Evolutionary conservation across 257 asterid species (phyloP), one percentile per base, ranked within the genome.

Genomic region (Linaria vulgaris): DNA sequence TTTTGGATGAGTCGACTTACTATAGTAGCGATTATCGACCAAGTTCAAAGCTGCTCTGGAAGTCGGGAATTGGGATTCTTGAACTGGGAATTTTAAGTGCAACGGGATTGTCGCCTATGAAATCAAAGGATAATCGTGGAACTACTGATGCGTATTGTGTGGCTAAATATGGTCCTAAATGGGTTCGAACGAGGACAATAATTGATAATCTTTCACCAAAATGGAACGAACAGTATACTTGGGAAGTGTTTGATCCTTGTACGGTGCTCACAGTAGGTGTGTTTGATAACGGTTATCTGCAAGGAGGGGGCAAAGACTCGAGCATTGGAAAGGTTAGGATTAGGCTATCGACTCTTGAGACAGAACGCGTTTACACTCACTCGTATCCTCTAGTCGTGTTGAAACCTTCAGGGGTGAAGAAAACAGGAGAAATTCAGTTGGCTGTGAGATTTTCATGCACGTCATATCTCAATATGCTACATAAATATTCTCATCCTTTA

Each of bases 161-260:
- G 0, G 97, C 97, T 0, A 89, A 89, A 48, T 86, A 89, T 6
- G 95, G 95, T 0, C 82, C 86, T 3, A 89, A 89, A 61, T 89
- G 97, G 95, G 85, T 85, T 0, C 77, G 97, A 3, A 89, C 94
- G 0, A 81, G 97, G 78, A 84, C 97, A 9, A 84, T 89, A 63
- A 80, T 86, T 1, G 88, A 89, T 54, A 78, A 66, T n/a, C 43
- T 57, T 34, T 76, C 91, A 10, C 95, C 94, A 4, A 83, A 56
- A 66, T 89, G 95, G 95, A 84, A 89, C 24, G 97, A 89, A 74
- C 95, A 89, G 74, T 89, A 89, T 67, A 89, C 96, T 0, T 89
- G 95, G 95, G 96, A 89, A 59, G 96, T 89, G 0, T 85, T 67
- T 41, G 96, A 89, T 69, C 95, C 91, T 3, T 86, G 95, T 38